Evolutionary conservation across 306 rosid genomes (phyloP), one percentile per base, ranked within the genome.

Genomic region (Pterocarpus macrocarpus): DNA sequence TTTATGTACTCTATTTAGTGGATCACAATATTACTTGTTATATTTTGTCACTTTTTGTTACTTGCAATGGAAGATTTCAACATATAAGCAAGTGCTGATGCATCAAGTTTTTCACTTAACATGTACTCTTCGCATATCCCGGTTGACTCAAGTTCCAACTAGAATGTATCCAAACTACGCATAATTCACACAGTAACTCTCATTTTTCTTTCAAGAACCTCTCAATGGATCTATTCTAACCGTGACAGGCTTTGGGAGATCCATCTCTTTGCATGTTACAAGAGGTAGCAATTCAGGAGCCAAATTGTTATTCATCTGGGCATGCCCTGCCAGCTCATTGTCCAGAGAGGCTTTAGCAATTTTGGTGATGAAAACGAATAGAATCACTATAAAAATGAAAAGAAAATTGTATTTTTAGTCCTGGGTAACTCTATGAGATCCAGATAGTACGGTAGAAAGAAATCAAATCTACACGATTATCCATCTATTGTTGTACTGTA

Each of bases 311-410:
- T 82, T 86, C 8, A 78, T 14, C n/a, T 81, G 85, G 35, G 62
- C 64, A 58, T 86, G 73, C 68, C 86, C 88, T 13, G 89, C 86
- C 61, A 81, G 58, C 67, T 90, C 90, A 84, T 88, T 87, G 38
- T 83, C 89, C 64, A 88, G 68, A 52, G 90, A 85, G 79, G 86
- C 88, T 83, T 82, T 88, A 8, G 91, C 91, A 64, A 90, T 86
- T 87, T 74, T 90, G 69, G 90, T 82, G 47, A 90, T 79, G 71
- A 78, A 88, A 81, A 73, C 43, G 64, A 80, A 62, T 45, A 86
- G 47, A 76, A 85, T 52, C 81, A 83, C 94, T 50, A 16, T 5
- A 43, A 43, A 43, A 43, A 8, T 8, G 2, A 13, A 12, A 50
- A 50, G 2, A 50, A 3, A 15, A 2, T 13, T 50, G 0, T 3